Evolutionary conservation across 2,329 filamentous ascomycete genomes (phyloP).

Genomic region (Sarocladium kiliense): DNA sequence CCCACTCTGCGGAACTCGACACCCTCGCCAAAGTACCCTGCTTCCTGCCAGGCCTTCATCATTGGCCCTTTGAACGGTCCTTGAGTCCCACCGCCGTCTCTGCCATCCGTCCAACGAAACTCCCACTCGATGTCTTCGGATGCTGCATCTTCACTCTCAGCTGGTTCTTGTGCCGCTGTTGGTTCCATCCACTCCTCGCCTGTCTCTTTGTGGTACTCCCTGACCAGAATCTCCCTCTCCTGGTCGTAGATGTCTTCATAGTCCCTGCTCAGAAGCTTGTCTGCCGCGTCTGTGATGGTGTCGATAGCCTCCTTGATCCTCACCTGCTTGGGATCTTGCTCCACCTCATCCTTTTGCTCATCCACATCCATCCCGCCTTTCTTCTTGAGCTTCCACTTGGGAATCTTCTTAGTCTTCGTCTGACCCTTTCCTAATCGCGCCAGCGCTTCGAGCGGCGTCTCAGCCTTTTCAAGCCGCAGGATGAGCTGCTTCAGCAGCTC

Average conservation of each 20-base stretch:
- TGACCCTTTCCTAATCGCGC: slow-evolving; percentile 70
- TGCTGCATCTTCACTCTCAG: slow-evolving; percentile 14
- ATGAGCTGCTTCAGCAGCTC: slow-evolving; percentile 75
- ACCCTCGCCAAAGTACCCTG: slow-evolving; percentile 87
- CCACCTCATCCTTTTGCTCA: slow-evolving; percentile 33
- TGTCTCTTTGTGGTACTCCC: slow-evolving; percentile 79
- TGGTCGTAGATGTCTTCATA: slow-evolving; percentile 88
- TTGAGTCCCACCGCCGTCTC: slow-evolving; percentile 72
- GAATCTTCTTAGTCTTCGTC: slow-evolving; percentile 52
- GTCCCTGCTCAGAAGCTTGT: slow-evolving; percentile 77
- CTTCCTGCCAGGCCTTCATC: slow-evolving; percentile 88
- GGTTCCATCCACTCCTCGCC: slow-evolving; percentile 74
- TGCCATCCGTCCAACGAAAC: slow-evolving; percentile 85
- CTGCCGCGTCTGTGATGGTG: slow-evolving; percentile 81
- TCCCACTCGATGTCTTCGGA: slow-evolving; percentile 57
- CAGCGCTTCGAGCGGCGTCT: slow-evolving; percentile 84
- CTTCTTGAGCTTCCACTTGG: slow-evolving; percentile 68
- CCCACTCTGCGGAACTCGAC: slow-evolving; percentile 64
- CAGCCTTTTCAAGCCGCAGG: slow-evolving; percentile 65
- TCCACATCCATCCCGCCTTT: slow-evolving; percentile 67
- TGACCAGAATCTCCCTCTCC: slow-evolving; percentile 75
- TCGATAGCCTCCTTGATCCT: slow-evolving; percentile 71
- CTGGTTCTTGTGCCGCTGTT: slow-evolving; percentile 25
- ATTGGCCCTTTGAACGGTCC: slow-evolving; percentile 80
- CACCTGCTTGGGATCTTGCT: slow-evolving; percentile 57